These are phyloP conservation scores for Linanthus parryae DNA, from an alignment of 148 eudicot species.

Conservation along the genomic window DNA sequence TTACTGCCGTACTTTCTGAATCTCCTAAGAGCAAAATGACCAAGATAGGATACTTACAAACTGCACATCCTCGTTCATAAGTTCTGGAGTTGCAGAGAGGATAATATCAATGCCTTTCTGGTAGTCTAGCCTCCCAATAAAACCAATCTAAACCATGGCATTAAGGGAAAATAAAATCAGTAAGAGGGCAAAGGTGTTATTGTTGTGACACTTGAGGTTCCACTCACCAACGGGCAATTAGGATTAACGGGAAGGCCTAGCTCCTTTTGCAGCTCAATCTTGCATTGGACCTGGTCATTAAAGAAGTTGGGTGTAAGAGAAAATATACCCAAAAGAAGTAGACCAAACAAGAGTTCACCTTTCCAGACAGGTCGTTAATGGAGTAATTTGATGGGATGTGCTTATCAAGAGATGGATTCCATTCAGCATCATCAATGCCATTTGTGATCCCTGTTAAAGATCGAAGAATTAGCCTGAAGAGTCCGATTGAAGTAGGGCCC, in stretches of 20 bases:
- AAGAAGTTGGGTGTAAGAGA: neutral
- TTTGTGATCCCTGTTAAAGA: conserved; percentile 68
- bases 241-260: conserved; percentile 83
- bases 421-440: conserved; percentile 67
- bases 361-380: conserved; percentile 77
- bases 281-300: conserved; percentile 60
- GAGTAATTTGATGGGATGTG: conserved; percentile 71
- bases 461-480: neutral
- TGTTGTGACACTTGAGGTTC: neutral
- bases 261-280: conserved; percentile 74
- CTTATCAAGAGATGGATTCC: conserved; percentile 76
- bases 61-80: conserved; percentile 81
- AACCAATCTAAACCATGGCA: conserved; percentile 78
- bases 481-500: neutral
- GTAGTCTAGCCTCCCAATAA: conserved; percentile 92
- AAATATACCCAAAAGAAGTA: neutral
- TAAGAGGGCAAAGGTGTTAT: neutral
- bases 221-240: conserved; percentile 84
- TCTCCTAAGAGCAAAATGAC: neutral
- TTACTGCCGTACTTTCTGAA: no score
- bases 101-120: conserved; percentile 93
- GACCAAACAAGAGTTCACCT: conserved; percentile 34
- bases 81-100: conserved; percentile 67
- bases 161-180: conserved; percentile 10
- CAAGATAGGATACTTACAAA: conserved; percentile 54